Evolutionary conservation across 768 basidiomycete genomes (phyloP).

Genomic region (Amyloporia xantha): DNA sequence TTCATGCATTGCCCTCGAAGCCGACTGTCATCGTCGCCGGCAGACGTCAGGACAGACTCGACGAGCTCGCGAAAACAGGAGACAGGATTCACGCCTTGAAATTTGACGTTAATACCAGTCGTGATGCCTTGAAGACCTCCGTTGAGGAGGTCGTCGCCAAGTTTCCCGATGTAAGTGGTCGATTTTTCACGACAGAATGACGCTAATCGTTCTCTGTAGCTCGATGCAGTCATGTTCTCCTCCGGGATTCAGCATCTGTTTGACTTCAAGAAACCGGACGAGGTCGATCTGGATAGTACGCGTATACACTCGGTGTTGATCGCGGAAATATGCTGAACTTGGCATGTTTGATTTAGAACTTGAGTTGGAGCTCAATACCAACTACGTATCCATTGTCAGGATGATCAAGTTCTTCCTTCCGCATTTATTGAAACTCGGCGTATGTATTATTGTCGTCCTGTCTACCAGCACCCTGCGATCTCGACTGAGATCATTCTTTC

Average conservation of each 20-base stretch:
- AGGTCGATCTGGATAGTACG: constrained; percentile 36
- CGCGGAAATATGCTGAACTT: neutral
- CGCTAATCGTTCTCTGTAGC: constrained; percentile 30
- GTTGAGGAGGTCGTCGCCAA: constrained; percentile 34
- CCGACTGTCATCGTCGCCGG: constrained; percentile 47
- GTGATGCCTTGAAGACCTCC: constrained; percentile 32
- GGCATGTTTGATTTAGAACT: constrained; percentile 27
- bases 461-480: neutral
- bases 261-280: constrained; percentile 37
- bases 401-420: constrained; percentile 44
- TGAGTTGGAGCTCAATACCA: constrained; percentile 42
- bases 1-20: constrained; percentile 39
- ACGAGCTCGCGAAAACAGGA: constrained; percentile 33
- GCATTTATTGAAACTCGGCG: constrained; percentile 48
- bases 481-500: neutral
- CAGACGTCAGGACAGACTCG: constrained; percentile 46
- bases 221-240: constrained; percentile 48
- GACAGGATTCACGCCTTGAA: constrained; percentile 35
- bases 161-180: constrained; percentile 40
- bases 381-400: constrained; percentile 47
- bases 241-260: constrained; percentile 48
- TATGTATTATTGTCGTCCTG: constrained; percentile 22
- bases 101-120: constrained; percentile 38
- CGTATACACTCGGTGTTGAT: neutral
- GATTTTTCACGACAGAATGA: too few species aligned